Percentiles rank a stretch among this genome's conserved stretches.
Evolutionary conservation across 345 rosid genomes (phyloP).

Genomic region (Trapa bicornis): DNA sequence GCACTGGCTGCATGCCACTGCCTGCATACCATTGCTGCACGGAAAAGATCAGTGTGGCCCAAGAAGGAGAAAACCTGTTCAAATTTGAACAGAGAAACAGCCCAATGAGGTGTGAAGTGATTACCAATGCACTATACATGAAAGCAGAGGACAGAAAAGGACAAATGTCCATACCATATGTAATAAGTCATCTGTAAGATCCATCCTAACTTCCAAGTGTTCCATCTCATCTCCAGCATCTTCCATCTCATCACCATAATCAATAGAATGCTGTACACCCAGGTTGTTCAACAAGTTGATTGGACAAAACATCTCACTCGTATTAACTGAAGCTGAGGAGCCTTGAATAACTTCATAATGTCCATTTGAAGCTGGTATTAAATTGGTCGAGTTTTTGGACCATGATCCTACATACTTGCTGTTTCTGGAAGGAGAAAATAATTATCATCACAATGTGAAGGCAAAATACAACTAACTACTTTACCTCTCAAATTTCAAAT

Average conservation of each 20-base stretch:
- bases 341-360: slow-evolving; percentile 21
- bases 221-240: slow-evolving; percentile 34
- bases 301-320: slow-evolving; percentile 27
- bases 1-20: slow-evolving; percentile 92
- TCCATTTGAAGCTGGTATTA: not conserved
- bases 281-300: slow-evolving; percentile 31
- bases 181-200: slow-evolving; percentile 83
- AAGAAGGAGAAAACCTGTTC: slow-evolving; percentile 89
- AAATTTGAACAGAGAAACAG: no score
- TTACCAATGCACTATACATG: no score
- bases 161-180: slow-evolving; percentile 48
- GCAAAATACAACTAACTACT: not conserved
- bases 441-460: not conserved
- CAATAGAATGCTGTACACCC: slow-evolving; percentile 30
- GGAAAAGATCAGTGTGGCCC: slow-evolving; percentile 59
- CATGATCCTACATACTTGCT: slow-evolving; percentile 14
- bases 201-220: slow-evolving; percentile 62
- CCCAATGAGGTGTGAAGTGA: no score
- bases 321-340: slow-evolving; percentile 21
- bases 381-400: slow-evolving; percentile 25
- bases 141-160: no score
- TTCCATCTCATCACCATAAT: slow-evolving; percentile 26
- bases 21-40: slow-evolving; percentile 80
- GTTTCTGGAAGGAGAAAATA: slow-evolving; percentile 24
- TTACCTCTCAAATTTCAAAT: not conserved